phyloP scores from a whole-genome alignment of 768 basidiomycete species.

The Leucosporidium scottii region DNA sequence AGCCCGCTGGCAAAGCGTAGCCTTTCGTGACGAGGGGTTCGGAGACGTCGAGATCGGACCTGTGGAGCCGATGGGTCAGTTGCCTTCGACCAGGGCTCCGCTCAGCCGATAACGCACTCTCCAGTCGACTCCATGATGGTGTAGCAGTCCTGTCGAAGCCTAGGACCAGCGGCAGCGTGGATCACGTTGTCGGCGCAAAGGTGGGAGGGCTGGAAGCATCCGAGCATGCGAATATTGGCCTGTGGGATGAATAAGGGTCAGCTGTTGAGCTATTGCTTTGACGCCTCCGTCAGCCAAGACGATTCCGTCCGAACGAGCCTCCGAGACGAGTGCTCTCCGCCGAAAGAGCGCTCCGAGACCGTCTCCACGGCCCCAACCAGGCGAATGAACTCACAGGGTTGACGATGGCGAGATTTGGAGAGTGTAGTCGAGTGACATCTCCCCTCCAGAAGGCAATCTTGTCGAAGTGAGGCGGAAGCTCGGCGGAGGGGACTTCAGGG shows the following conservation, averaged over 20 bases:
- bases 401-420: not conserved
- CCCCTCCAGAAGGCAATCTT: not conserved
- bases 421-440: constrained; percentile 7
- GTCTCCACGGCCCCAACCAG: too few relatives aligned
- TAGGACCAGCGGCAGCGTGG: constrained; percentile 2
- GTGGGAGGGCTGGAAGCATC: constrained; percentile 12
- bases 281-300: too few relatives aligned
- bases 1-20: not conserved
- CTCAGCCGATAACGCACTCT: too few relatives aligned
- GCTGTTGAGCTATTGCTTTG: too few relatives aligned
- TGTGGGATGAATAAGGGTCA: too few relatives aligned
- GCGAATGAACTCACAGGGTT: not conserved
- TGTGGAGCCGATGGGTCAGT: too few relatives aligned
- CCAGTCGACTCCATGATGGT: not conserved
- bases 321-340: too few relatives aligned
- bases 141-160: not conserved
- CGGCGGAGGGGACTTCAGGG: not conserved
- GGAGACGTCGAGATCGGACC: not conserved
- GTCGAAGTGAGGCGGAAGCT: not conserved
- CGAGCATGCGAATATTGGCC: constrained; percentile 7
- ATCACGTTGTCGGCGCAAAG: constrained; percentile 12
- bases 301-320: too few relatives aligned
- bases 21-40: not conserved
- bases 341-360: too few relatives aligned
- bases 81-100: too few relatives aligned